A percentile compares a stretch with the other conserved stretches of the same genome.
Conservation (phyloP, 2,329 filamentous ascomycete species). For the Scedosporium minutisporum region DNA sequence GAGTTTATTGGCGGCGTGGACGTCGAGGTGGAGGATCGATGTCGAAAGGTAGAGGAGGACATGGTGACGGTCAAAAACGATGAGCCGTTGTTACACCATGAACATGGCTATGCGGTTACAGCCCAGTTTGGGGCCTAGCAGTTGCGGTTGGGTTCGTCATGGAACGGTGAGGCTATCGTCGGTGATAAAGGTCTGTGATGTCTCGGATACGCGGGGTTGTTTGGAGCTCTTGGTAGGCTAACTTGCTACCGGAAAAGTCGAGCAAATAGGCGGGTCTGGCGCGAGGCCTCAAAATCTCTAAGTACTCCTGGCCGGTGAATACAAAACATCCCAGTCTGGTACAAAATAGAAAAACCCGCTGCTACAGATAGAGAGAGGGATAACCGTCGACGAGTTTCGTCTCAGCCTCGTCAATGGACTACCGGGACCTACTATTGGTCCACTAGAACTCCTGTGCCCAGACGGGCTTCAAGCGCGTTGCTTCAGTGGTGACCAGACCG, state of each 20-base stretch:
- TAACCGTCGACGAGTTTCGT: not conserved
- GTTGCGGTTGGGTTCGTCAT: not conserved
- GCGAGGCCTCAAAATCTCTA: not conserved
- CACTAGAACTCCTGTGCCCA: not conserved
- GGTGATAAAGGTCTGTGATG: not conserved
- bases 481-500: not conserved
- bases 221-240: not conserved
- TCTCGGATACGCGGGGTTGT: not conserved
- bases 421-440: not conserved
- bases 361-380: not conserved
- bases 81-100: not conserved
- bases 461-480: not conserved
- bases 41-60: constrained; percentile 44
- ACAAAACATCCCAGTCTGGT: no score
- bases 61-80: constrained; percentile 26
- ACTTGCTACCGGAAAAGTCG: not conserved
- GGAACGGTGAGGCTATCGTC: not conserved
- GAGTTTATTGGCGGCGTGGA: constrained; percentile 45
- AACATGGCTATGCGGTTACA: not conserved
- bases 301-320: no score
- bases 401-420: constrained; percentile 4
- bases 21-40: constrained; percentile 55
- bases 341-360: not conserved
- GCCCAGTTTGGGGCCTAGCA: not conserved
- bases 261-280: not conserved